Base-by-base conservation (phyloP, 768 basidiomycete genomes). In the Mycena indigotica region DNA sequence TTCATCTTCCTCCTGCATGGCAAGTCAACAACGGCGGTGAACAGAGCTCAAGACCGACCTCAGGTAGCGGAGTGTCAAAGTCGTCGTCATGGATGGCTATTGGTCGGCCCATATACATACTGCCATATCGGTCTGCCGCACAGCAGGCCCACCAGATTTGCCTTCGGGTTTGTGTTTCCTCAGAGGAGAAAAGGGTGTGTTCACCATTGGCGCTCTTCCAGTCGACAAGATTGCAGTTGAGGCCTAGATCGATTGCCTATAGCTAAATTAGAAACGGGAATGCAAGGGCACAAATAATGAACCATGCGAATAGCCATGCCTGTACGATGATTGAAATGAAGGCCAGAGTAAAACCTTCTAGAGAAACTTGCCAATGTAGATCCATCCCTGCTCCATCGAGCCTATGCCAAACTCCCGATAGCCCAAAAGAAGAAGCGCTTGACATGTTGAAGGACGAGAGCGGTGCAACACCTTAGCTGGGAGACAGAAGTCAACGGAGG, bases 321-420 rank as follows among this genome's bases (percentile, higher is more conserved):
- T 80, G 63, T 12, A 21, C 23, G 52, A 45, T 48, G 35, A 39
- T 32, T 12, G 52, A n/a, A n/a, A n/a, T n/a, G 19, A 48, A 17
- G 4, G 28, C 26, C 54, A 23, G 56, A 32, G 51, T n/a, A 16
- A 57, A 56, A 50, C 21, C 21, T 45, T 15, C 12, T n/a, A n/a
- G 51, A 50, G 52, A 6, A 24, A 45, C 55, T 56, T 32, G 87
- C 89, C 89, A 61, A 87, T 84, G 65, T 88, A 90, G 46, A 91
- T 77, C 93, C 93, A 95, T 1, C 88, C 90, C 67, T 90, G 87
- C 58, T 91, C 88, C 88, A 92, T 91, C 15, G 73, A 78, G 66
- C 90, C 91, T 30, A 92, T 87, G 15, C 94, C 94, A 67, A 93
- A 89, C 74, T 95, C 92, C 4, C 92, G 82, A 68, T 91, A 84